These are phyloP conservation scores for Sporobolomyces roseus DNA, from an alignment of 768 basidiomycete genomes.

Conservation along the genomic window DNA sequence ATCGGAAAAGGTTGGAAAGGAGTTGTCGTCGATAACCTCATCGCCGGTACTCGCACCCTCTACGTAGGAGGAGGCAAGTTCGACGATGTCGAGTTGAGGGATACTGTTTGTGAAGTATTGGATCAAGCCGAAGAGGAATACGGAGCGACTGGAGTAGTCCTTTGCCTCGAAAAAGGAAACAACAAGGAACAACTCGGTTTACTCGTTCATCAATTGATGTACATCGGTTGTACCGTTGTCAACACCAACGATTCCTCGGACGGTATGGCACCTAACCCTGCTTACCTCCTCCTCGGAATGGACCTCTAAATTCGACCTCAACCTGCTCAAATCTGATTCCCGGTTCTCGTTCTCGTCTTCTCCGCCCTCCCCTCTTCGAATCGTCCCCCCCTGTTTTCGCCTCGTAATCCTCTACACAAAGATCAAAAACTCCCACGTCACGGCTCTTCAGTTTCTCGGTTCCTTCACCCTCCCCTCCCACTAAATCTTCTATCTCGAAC, in stretches of 20 bases:
- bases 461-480: background rate
- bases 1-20: slow-evolving; percentile 29
- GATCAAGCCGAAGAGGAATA: slow-evolving; percentile 83
- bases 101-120: slow-evolving; percentile 74
- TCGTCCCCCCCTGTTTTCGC: too few species aligned
- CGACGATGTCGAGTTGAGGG: slow-evolving; percentile 34
- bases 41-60: slow-evolving; percentile 54
- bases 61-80: slow-evolving; percentile 73
- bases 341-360: background rate
- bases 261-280: slow-evolving; percentile 61
- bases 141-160: slow-evolving; percentile 69
- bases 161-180: slow-evolving; percentile 68
- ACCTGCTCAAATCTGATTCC: slow-evolving; percentile 6
- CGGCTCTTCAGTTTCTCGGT: background rate
- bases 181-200: slow-evolving; percentile 61
- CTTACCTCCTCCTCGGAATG: slow-evolving; percentile 78
- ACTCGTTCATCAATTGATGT: slow-evolving; percentile 83
- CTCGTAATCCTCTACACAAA: background rate
- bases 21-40: slow-evolving; percentile 31
- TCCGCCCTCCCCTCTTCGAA: background rate
- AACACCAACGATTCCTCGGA: too few species aligned
- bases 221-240: slow-evolving; percentile 68
- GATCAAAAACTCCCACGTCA: slow-evolving; percentile 2
- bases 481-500: background rate
- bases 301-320: slow-evolving; percentile 57